Percentiles rank a stretch among this genome's conserved stretches.
These are phyloP conservation scores for Chlorophyllum brunneum DNA, from an alignment of 768 basidiomycete species.

Conservation along the genomic window DNA sequence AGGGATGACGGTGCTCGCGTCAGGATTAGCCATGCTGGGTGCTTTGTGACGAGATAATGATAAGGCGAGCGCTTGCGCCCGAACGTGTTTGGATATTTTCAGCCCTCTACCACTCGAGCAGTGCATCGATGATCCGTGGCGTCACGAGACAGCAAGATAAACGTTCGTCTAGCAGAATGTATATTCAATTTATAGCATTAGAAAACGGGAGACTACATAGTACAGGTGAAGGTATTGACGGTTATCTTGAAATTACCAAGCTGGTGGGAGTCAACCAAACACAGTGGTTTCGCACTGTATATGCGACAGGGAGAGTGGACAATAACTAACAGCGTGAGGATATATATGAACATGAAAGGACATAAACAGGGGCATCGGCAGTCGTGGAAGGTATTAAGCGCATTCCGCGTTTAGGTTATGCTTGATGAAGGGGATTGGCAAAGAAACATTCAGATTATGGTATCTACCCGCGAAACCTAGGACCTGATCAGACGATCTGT, in stretches of 20 bases:
- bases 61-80: constrained; percentile 9
- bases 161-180: neutral
- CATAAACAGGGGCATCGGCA: constrained; percentile 8
- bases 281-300: constrained; percentile 2
- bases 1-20: constrained; percentile 23
- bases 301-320: neutral
- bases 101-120: neutral
- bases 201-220: constrained; percentile 19
- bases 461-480: constrained; percentile 12
- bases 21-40: constrained; percentile 21
- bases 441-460: neutral
- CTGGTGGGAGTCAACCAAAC: constrained; percentile 10
- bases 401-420: constrained; percentile 4
- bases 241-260: constrained; percentile 14
- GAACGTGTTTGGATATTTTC: constrained; percentile 6
- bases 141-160: constrained; percentile 4
- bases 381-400: constrained; percentile 7
- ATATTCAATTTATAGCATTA: constrained; percentile 9
- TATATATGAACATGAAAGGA: constrained; percentile 9
- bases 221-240: constrained; percentile 19
- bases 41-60: constrained; percentile 14
- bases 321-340: constrained; percentile 8
- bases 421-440: neutral
- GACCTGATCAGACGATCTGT: neutral
- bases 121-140: neutral